phyloP scores from a whole-genome alignment of 441 rosid genomes.

The Dalechampia spathulata region DNA sequence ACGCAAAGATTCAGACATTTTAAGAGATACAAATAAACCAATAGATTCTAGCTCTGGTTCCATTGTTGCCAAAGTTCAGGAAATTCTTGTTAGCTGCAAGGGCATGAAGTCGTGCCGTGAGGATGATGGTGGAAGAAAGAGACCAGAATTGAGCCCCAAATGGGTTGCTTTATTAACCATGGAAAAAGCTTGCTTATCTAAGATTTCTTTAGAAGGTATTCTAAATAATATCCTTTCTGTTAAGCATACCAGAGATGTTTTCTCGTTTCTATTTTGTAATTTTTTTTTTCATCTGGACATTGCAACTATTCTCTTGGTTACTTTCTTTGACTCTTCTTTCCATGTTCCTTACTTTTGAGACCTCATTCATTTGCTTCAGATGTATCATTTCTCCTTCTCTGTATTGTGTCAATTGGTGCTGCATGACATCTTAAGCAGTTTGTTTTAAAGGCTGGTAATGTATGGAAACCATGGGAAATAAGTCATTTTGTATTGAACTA shows the following conservation, averaged over 20 bases:
- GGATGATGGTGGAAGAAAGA: conserved; percentile 34
- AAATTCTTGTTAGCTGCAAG: conserved; percentile 74
- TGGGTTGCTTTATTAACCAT: conserved; percentile 86
- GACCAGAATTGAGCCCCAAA: conserved; percentile 78
- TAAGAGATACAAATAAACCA: conserved; percentile 38
- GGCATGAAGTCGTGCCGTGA: conserved; percentile 44
- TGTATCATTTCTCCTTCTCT: too few relatives aligned
- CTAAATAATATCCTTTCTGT: not conserved
- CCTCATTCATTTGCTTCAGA: too few relatives aligned
- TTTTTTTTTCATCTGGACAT: not conserved
- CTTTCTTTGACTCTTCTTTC: too few relatives aligned
- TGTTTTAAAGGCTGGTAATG: too few relatives aligned
- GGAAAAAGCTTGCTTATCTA: conserved; percentile 95
- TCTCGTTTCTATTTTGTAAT: not conserved
- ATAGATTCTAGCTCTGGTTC: conserved; percentile 52
- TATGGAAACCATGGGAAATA: too few relatives aligned
- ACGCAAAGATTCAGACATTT: conserved; percentile 43
- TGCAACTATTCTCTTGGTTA: too few relatives aligned
- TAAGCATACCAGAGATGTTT: not conserved
- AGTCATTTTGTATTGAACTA: too few relatives aligned
- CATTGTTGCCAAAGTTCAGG: conserved; percentile 66
- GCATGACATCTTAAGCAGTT: too few relatives aligned
- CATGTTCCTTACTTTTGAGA: too few relatives aligned
- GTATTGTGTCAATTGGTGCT: too few relatives aligned
- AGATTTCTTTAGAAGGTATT: conserved; percentile 92